A percentile compares a stretch with the other conserved stretches of the same genome.
phyloP scores from a whole-genome alignment of 2,329 filamentous ascomycete species.

The Calonectria pseudoturangicola region DNA sequence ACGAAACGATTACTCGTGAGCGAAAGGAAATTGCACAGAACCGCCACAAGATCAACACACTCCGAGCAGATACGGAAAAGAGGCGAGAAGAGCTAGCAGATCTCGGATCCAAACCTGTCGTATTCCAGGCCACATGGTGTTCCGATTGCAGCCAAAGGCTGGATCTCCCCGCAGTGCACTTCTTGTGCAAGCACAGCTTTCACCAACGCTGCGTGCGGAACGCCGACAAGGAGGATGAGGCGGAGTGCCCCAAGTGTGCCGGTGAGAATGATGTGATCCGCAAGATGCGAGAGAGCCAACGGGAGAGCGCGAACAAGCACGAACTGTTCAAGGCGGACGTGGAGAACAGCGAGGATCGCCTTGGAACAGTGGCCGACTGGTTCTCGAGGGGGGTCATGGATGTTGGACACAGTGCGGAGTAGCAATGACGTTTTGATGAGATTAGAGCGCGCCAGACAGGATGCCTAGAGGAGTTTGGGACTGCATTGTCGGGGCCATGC shows the following conservation, averaged over 20 bases:
- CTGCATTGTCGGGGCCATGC: slow-evolving; percentile 30
- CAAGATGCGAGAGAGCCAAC: slow-evolving; percentile 89
- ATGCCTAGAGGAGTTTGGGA: slow-evolving; percentile 49
- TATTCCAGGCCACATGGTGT: slow-evolving; percentile 94
- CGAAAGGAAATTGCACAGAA: slow-evolving; percentile 89
- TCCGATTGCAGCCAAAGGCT: slow-evolving; percentile 85
- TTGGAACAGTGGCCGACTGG: slow-evolving; percentile 94
- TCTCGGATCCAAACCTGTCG: slow-evolving; percentile 85
- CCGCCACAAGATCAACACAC: slow-evolving; percentile 86
- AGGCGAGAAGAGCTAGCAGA: slow-evolving; percentile 87
- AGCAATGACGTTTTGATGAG: slow-evolving; percentile 31
- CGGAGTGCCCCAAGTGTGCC: slow-evolving; percentile 91
- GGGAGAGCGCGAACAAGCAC: slow-evolving; percentile 89
- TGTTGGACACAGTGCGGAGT: slow-evolving; percentile 64
- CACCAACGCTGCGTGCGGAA: slow-evolving; percentile 88
- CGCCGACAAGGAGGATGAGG: slow-evolving; percentile 73
- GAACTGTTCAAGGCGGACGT: slow-evolving; percentile 91
- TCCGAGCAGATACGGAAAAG: slow-evolving; percentile 87
- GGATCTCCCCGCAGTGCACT: slow-evolving; percentile 94
- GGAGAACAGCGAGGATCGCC: slow-evolving; percentile 85
- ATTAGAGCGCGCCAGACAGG: slow-evolving; percentile 28
- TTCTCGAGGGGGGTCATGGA: slow-evolving; percentile 95
- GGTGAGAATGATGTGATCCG: slow-evolving; percentile 90
- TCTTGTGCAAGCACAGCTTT: slow-evolving; percentile 97
- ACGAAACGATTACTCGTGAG: slow-evolving; percentile 91